Evolutionary conservation across 768 basidiomycete species (phyloP).

Genomic region (Hydnum rufescens): DNA sequence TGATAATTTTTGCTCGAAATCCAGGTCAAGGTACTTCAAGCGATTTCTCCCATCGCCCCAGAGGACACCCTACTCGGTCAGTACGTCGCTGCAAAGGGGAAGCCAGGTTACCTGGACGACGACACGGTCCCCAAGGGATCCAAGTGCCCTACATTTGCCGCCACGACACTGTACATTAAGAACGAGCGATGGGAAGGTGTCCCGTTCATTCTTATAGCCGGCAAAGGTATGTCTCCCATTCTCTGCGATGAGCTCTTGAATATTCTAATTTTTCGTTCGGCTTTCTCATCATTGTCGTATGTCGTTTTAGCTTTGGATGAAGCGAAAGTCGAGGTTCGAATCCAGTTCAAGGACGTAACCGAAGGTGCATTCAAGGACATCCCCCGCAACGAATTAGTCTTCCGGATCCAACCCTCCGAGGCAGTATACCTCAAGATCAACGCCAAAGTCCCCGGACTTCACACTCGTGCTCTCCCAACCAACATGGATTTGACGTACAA

Average conservation of each 20-base stretch:
- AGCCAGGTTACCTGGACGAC: constrained; percentile 99
- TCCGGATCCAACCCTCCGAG: constrained; percentile 91
- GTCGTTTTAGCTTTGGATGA: constrained; percentile 65
- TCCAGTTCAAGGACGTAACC: constrained; percentile 96
- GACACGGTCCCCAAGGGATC: constrained; percentile 85
- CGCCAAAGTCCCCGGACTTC: constrained; percentile 79
- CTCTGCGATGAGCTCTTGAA: constrained; percentile 1
- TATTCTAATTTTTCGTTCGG: too few relatives aligned
- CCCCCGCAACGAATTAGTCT: constrained; percentile 88
- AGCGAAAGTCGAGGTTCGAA: constrained; percentile 93
- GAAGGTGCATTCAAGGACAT: constrained; percentile 94
- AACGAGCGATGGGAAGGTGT: constrained; percentile 98
- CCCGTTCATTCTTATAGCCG: constrained; percentile 94
- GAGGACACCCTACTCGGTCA: constrained; percentile 83
- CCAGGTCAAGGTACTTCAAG: constrained; percentile 88
- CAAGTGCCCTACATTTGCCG: constrained; percentile 86
- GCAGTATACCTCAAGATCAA: constrained; percentile 96
- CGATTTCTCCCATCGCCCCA: constrained; percentile 62
- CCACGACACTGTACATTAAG: constrained; percentile 75
- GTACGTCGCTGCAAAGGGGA: constrained; percentile 71
- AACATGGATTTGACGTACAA: constrained; percentile 99
- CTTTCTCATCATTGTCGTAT: background rate
- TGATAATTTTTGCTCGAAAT: background rate
- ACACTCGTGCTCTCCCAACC: constrained; percentile 76
- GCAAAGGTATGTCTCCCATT: constrained; percentile 49